Evolutionary conservation across 1,284 basidiomycete genomes (phyloP).

Genomic region (Blastosporella zonata): DNA sequence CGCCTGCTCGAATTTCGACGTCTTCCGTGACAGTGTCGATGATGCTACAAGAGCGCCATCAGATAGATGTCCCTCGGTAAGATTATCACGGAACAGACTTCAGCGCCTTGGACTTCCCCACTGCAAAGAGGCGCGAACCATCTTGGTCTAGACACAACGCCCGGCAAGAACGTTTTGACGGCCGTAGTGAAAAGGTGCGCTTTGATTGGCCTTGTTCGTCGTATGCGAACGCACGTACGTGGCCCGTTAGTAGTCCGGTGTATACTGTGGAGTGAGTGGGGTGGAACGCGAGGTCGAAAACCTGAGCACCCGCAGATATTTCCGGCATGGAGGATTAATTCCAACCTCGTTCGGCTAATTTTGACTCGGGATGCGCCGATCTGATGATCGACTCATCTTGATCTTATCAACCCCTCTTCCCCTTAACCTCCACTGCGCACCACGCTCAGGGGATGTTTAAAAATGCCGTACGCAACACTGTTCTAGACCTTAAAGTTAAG

Average conservation of each 20-base stretch:
- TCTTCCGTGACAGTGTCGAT: conserved; percentile 69
- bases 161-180: conserved; percentile 76
- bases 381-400: not conserved
- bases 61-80: conserved; percentile 4
- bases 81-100: conserved; percentile 52
- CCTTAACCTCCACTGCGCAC: not conserved
- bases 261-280: conserved; percentile 70
- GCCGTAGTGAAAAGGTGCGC: conserved; percentile 53
- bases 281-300: conserved; percentile 89
- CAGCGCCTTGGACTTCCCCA: conserved; percentile 81
- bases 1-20: conserved; percentile 59
- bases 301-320: conserved; percentile 70
- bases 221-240: conserved; percentile 78
- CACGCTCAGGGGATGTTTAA: not conserved
- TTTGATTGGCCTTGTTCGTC: conserved; percentile 60
- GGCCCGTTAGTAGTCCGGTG: conserved; percentile 78
- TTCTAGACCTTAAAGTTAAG: too few relatives aligned
- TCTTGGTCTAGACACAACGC: conserved; percentile 63
- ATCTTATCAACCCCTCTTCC: conserved; percentile 6
- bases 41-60: conserved; percentile 40
- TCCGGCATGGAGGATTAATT: conserved; percentile 54
- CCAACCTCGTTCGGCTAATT: conserved; percentile 1
- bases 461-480: too few relatives aligned
- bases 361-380: conserved; percentile 13
- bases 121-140: conserved; percentile 69